Evolutionary conservation across 257 asterid genomes (phyloP), one percentile per base, ranked within the genome.

Genomic region (Anisodus tanguticus): DNA sequence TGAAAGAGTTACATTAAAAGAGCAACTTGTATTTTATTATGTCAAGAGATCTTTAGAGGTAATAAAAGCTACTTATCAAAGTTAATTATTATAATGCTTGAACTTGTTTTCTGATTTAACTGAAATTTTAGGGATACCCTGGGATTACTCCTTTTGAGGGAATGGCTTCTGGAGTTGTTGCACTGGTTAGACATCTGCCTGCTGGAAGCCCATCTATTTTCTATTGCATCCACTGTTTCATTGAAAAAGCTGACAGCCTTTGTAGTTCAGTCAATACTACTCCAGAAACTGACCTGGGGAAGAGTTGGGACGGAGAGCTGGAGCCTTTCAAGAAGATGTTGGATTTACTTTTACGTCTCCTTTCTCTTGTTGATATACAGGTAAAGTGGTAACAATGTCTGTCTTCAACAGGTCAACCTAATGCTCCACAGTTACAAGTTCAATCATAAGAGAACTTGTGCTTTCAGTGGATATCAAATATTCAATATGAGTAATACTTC

Each of bases 81-180:
- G 45, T 69, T 82, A 58, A 67, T 67, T 26, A 72, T 55, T 76
- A 6, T 84, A 81, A 86, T 84, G 39, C 64, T 72, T 60, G n/a
- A 80, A 53, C 54, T 82, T 82, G 81, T 72, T 74, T 49, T 64
- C 82, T 64, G 70, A 76, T 53, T 77, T 69, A 88, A 85, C 86
- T 77, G 85, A 78, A 77, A 84, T 80, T 88, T 19, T 59, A 96
- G 99, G 94, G 91, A 12, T 96, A 90, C 87, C 98, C 99, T 41
- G 97, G 88, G 72, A 87, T 84, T 60, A 94, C 99, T 13, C 98
- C 98, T 79, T 92, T 92, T 41, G 98, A 96, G 78, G 98, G 98
- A 83, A 83, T 96, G 93, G 97, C 98, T 88, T 94, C 99, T 77
- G 99, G 99, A 53, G 97, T 94, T 69, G 94, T 90, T 87, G 94